Evolutionary conservation across 306 rosid genomes (phyloP), one percentile per base, ranked within the genome.

Genomic region (Lupinus albus): DNA sequence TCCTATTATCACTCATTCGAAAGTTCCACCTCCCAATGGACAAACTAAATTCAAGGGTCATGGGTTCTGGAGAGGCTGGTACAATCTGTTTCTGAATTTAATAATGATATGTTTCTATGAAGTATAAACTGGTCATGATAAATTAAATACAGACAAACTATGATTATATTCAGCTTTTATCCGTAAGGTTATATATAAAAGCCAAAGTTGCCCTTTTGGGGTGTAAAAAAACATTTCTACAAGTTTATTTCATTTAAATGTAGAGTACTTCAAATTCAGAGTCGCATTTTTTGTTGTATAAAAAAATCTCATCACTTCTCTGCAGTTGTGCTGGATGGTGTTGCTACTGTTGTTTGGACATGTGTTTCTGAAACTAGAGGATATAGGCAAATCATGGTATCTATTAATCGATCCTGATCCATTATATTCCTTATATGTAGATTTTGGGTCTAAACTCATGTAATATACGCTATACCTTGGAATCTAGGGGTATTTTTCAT

Each of bases 31-130:
- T 20, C 42, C 70, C 14, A 66, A 3, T 6, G 41, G 41, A 30
- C 68, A 81, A 59, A 81, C 74, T 32, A 65, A 56, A 44, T 17
- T 53, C 54, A 82, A 77, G 71, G 83, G 83, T 16, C 36, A 76
- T 48, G 86, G 86, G 7, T 82, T 82, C 62, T 78, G 86, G 81
- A 75, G 79, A 71, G 79, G 86, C 76, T 72, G 79, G 81, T 82
- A 82, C 33, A 0, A 56, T 18, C 20, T 60, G 47, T 60, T 38
- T 36, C 21, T 60, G 9, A 61, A 61, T 21, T 53, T 4, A 53
- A 14, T 35, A 4, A 8, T 20, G 35, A 21, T 11, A 53, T 25
- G 0, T 53, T 53, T 53, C 36, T 9, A 11, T 53, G 21, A 21
- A 53, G 59, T 9, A 11, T 53, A 53, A 21, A 53, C 5, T 44